phyloP scores from a whole-genome alignment of 352 stramenopile species.

The Pythium myriotylum region DNA sequence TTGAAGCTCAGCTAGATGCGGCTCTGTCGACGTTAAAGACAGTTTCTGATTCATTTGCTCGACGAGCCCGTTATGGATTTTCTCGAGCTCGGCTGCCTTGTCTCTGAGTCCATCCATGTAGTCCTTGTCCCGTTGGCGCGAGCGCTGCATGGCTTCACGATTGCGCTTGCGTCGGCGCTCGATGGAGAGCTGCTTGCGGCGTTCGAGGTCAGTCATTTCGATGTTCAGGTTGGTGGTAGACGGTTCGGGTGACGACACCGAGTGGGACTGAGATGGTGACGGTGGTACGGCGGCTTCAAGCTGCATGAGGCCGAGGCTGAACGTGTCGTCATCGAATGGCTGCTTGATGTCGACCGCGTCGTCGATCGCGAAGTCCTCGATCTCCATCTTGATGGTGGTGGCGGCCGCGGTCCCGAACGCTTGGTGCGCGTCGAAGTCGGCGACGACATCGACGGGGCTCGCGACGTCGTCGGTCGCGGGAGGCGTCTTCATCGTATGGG shows the following conservation, averaged over 20 bases:
- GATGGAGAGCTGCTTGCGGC: constrained; percentile 34
- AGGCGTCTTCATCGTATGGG: constrained; percentile 13
- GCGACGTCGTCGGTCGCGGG: background rate
- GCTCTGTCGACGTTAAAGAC: constrained; percentile 12
- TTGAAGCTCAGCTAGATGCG: constrained; percentile 31
- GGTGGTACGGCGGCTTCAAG: background rate
- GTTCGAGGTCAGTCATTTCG: constrained; percentile 4
- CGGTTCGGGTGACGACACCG: constrained; percentile 8
- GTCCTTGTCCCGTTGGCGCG: constrained; percentile 52
- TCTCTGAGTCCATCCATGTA: constrained; percentile 49
- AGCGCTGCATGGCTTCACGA: constrained; percentile 63
- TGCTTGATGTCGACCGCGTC: background rate
- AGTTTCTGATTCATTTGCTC: constrained; percentile 40
- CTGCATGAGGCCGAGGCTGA: constrained; percentile 9
- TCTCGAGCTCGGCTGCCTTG: constrained; percentile 36
- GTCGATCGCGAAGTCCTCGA: constrained; percentile 9
- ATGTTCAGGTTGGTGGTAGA: background rate
- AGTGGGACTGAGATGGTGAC: background rate
- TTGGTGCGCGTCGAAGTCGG: constrained; percentile 22
- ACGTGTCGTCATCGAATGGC: background rate
- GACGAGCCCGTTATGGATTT: constrained; percentile 40
- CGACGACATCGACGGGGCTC: constrained; percentile 11
- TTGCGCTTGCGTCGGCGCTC: constrained; percentile 56
- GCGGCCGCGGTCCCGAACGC: constrained; percentile 14
- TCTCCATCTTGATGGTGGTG: constrained; percentile 26